phyloP scores from a whole-genome alignment of 2,329 filamentous ascomycete species.

The Pseudogymnoascus sp. region DNA sequence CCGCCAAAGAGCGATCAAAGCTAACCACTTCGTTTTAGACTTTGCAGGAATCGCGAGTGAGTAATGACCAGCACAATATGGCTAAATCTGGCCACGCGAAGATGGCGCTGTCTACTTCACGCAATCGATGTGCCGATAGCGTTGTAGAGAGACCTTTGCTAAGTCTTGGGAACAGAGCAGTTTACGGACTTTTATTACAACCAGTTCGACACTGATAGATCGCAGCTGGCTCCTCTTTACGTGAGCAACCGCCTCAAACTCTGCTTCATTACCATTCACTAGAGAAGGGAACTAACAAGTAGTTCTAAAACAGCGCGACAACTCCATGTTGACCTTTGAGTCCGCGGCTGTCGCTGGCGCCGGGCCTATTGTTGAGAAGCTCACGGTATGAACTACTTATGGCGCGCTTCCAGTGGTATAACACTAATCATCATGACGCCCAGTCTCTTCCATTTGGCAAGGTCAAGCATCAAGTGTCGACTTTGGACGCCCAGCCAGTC shows the following conservation, averaged over 20 bases:
- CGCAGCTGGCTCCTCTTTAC: constrained; percentile 62
- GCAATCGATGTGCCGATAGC: neutral
- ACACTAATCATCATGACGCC: constrained; percentile 9
- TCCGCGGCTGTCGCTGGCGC: constrained; percentile 56
- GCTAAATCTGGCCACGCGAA: neutral
- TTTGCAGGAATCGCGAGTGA: constrained; percentile 35
- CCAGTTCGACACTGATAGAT: constrained; percentile 69
- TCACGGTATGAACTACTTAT: constrained; percentile 49
- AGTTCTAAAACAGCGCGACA: constrained; percentile 49
- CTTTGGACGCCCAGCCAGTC: constrained; percentile 76
- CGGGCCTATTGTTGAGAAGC: constrained; percentile 66
- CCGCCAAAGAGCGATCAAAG: constrained; percentile 10
- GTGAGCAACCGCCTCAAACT: constrained; percentile 45
- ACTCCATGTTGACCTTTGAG: constrained; percentile 95
- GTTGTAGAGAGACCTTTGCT: neutral
- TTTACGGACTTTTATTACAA: constrained; percentile 90
- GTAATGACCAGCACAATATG: constrained; percentile 16
- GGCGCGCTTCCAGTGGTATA: neutral
- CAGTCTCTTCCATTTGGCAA: constrained; percentile 73
- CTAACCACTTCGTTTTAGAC: constrained; percentile 25
- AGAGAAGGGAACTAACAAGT: neutral
- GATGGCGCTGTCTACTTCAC: neutral
- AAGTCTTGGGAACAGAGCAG: constrained; percentile 49
- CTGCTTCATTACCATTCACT: neutral
- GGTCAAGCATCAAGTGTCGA: constrained; percentile 69